Percentiles rank a stretch among this genome's conserved stretches.
Conservation (phyloP, 2,329 filamentous ascomycete genomes). For the Thelonectria olida region DNA sequence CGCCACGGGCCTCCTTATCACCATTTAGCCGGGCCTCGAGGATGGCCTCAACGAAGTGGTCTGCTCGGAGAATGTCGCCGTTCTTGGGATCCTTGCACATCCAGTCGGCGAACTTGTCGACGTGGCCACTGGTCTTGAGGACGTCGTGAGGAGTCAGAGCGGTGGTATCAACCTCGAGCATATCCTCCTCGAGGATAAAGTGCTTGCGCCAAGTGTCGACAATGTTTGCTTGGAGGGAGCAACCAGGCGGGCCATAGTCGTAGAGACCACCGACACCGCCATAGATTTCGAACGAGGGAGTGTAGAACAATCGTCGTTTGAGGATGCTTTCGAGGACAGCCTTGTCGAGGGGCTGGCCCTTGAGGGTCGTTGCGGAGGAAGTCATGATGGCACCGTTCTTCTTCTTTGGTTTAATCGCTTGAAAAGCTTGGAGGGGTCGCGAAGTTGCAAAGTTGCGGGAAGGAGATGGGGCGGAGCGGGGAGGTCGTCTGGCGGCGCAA, state of each 20-base stretch:
- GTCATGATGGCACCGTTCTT: constrained; percentile 56
- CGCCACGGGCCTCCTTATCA: constrained; percentile 89
- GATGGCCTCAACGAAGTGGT: constrained; percentile 95
- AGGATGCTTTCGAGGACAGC: constrained; percentile 84
- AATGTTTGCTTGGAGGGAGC: constrained; percentile 86
- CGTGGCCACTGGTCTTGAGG: constrained; percentile 94
- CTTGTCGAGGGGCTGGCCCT: constrained; percentile 90
- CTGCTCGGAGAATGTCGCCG: constrained; percentile 94
- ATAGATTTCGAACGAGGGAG: constrained; percentile 95
- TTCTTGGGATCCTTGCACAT: constrained; percentile 99
- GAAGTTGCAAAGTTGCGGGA: constrained; percentile 43
- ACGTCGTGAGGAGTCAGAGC: constrained; percentile 94
- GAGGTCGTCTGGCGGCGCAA: constrained; percentile 35
- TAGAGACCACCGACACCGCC: constrained; percentile 88
- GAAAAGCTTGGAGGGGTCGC: constrained; percentile 42
- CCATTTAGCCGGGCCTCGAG: constrained; percentile 88
- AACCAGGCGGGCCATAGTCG: constrained; percentile 92
- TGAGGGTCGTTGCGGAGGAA: constrained; percentile 75
- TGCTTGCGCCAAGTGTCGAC: constrained; percentile 92
- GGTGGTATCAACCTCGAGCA: constrained; percentile 94
- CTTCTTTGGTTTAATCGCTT: constrained; percentile 40
- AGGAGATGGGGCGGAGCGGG: constrained; percentile 30
- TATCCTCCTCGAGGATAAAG: constrained; percentile 91
- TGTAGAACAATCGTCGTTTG: constrained; percentile 91
- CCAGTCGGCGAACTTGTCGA: constrained; percentile 98